Conservation (phyloP, 148 eudicot genomes). For the Chenopodium quinoa region DNA sequence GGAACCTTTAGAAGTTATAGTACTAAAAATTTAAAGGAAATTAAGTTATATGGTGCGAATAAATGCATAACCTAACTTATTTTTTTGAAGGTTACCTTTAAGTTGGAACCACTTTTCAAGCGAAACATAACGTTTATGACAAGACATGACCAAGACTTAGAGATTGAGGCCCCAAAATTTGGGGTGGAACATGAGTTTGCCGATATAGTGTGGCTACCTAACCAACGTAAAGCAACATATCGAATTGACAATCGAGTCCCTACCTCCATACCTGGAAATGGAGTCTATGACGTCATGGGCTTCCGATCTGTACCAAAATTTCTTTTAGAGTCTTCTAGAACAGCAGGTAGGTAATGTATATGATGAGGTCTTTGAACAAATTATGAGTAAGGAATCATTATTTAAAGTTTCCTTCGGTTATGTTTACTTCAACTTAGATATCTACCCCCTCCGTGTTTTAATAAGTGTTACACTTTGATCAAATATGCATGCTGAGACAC, state of each 20-base stretch:
- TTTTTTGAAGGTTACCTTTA: constrained; percentile 28
- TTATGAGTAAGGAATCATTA: too few species aligned
- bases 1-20: too few species aligned
- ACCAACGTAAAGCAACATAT: constrained; percentile 14
- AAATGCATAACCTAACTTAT: not conserved
- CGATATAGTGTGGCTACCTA: constrained; percentile 24
- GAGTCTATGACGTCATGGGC: not conserved
- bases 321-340: not conserved
- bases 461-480: too few species aligned
- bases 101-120: constrained; percentile 28
- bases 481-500: too few species aligned
- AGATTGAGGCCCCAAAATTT: constrained; percentile 4
- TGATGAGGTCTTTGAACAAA: not conserved
- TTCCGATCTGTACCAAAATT: not conserved
- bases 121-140: constrained; percentile 19
- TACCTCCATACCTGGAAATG: constrained; percentile 14
- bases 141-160: constrained; percentile 19
- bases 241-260: constrained; percentile 29
- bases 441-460: too few species aligned
- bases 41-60: too few species aligned
- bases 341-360: not conserved
- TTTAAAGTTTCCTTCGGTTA: too few species aligned
- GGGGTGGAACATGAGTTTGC: constrained; percentile 26
- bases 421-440: too few species aligned
- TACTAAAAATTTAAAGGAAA: too few species aligned